Base-by-base conservation (phyloP, 768 basidiomycete genomes). In the Macrocybe gigantea region DNA sequence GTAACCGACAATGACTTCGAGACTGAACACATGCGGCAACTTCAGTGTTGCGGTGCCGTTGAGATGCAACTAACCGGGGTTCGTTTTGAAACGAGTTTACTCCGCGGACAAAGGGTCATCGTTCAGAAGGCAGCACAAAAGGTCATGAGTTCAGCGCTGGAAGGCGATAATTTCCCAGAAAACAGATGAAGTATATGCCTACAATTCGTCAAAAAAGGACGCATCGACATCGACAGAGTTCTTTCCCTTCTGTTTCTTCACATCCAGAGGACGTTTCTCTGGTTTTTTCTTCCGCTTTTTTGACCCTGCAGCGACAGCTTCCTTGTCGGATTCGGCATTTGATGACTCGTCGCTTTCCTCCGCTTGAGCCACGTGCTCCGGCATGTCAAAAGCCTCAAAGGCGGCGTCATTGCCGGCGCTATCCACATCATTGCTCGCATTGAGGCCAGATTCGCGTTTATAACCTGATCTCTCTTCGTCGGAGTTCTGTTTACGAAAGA, bases 151-250 rank as follows among this genome's bases (percentile, higher is more conserved):
- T 22, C 22, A 22, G 22, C 22, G 22, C 22, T 22, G 22, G 22
- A 22, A 22, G 22, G 22, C 22, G 22, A 22, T 4, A 22, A 22
- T 22, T 22, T 22, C 22, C 22, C 22, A 22, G 22, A 22, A 22
- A 22, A 22, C 4, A 22, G 22, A 22, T 22, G 22, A 22, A 22
- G 22, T 22, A 22, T 4, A 44, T 32, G 32, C 15, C 58, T 67
- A 87, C 50, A 90, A 64, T 39, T 74, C 83, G 39, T 78, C 75
- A 56, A 89, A 90, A 64, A 89, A 90, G 13, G 77, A 70, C 7
- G 70, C 70, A 31, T 83, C 78, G 4, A 73, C 74, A 32, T 76
- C 78, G 15, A 80, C 69, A 44, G 75, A 69, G 53, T 85, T 83
- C 53, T 69, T 73, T 15, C 80, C 80, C 61, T 79, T 84, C 61